These are phyloP conservation scores for Populus deltoides DNA, from an alignment of 345 rosid species.

Conservation along the genomic window DNA sequence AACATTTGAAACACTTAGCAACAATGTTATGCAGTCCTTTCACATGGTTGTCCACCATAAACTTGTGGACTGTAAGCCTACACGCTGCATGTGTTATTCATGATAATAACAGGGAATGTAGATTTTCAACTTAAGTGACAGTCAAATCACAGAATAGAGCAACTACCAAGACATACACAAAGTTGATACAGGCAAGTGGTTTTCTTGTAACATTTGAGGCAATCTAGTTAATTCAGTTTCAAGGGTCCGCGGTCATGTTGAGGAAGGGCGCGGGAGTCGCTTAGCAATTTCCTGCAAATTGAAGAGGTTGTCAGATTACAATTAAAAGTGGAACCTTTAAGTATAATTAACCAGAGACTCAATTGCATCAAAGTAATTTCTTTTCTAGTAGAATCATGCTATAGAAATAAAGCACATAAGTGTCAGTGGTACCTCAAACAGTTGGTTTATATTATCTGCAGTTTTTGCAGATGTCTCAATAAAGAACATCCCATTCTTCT, in stretches of 20 bases:
- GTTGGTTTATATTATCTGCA: conserved; percentile 88
- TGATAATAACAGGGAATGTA: not conserved
- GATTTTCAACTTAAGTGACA: not conserved
- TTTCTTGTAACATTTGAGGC: conserved; percentile 4
- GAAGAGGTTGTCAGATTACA: not conserved
- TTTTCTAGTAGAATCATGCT: not conserved
- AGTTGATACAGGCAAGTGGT: conserved; percentile 8
- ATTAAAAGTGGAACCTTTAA: not conserved
- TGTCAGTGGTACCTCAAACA: conserved; percentile 63
- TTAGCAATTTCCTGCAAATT: conserved; percentile 83
- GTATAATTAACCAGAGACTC: not conserved
- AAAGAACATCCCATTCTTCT: conserved; percentile 97
- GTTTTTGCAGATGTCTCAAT: conserved; percentile 98
- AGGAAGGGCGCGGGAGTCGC: conserved; percentile 70
- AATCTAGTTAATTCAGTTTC: conserved; percentile 3
- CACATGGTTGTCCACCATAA: not conserved
- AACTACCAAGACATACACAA: conserved; percentile 28
- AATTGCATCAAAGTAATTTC: not conserved
- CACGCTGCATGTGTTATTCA: not conserved
- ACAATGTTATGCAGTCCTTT: not conserved
- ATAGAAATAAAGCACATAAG: conserved; percentile 2
- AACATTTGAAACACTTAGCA: not conserved
- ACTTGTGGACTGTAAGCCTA: not conserved
- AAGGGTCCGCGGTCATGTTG: conserved; percentile 41
- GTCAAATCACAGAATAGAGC: conserved; percentile 3